Percentiles rank a stretch among this genome's conserved stretches.
phyloP scores from a whole-genome alignment of 2,329 filamentous ascomycete genomes.

The Trichoderma semiorbis region DNA sequence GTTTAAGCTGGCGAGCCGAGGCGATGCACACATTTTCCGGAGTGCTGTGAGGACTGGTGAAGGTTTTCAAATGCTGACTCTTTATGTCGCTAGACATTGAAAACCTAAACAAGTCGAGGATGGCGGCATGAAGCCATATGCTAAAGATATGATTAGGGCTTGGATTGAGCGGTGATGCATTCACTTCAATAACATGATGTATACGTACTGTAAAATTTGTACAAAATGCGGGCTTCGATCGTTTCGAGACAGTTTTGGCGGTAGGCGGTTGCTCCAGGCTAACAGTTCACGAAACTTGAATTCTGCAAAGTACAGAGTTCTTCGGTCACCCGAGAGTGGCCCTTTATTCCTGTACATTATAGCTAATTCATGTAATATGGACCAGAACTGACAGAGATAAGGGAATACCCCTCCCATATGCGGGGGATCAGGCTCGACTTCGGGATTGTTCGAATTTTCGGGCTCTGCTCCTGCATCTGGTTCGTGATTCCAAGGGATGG shows the following conservation, averaged over 20 bases:
- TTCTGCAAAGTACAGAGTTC: neutral
- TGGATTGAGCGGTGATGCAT: neutral
- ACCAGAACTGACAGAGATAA: neutral
- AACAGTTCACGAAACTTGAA: neutral
- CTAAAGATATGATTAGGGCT: too few species aligned
- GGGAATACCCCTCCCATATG: neutral
- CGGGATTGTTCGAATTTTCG: neutral
- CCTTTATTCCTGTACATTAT: neutral
- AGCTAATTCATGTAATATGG: neutral
- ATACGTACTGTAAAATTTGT: neutral
- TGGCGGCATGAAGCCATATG: too few species aligned
- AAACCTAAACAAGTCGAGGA: too few species aligned
- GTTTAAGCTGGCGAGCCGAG: too few species aligned
- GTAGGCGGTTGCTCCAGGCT: neutral
- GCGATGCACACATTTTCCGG: too few species aligned
- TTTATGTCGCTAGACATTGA: too few species aligned
- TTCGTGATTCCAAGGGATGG: neutral
- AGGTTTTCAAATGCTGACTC: too few species aligned
- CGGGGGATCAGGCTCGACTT: neutral
- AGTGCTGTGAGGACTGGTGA: too few species aligned
- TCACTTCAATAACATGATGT: neutral
- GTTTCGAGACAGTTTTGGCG: neutral
- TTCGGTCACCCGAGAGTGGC: neutral
- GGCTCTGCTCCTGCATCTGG: neutral
- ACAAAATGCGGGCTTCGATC: neutral